A percentile compares a stretch with the other conserved stretches of the same genome.
phyloP scores from a whole-genome alignment of 495 filamentous ascomycete species.

The Aspergillus diversus region DNA sequence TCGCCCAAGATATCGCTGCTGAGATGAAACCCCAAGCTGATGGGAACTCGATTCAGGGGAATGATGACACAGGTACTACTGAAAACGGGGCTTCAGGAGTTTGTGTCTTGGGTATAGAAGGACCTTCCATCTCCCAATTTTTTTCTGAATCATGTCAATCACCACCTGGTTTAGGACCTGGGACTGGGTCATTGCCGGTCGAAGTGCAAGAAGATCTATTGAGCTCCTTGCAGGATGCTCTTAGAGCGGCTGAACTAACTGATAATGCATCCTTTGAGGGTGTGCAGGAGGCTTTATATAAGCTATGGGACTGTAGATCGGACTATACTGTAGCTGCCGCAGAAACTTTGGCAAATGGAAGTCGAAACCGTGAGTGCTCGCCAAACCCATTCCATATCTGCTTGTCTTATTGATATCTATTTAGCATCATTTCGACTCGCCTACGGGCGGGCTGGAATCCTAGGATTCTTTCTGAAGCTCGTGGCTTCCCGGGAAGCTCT shows the following conservation, averaged over 20 bases:
- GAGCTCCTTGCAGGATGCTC: conserved; percentile 14
- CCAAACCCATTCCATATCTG: conserved; percentile 6
- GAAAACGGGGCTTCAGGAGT: no score
- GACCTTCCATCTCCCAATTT: conserved; percentile 32
- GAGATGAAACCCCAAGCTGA: no score
- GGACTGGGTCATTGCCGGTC: conserved; percentile 19
- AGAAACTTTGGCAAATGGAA: conserved; percentile 65
- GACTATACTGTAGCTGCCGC: conserved; percentile 53
- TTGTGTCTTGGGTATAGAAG: conserved; percentile 19
- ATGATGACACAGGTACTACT: no score
- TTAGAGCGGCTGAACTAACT: conserved; percentile 23
- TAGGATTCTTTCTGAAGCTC: conserved; percentile 66
- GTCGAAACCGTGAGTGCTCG: conserved; percentile 63
- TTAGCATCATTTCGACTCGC: conserved; percentile 65
- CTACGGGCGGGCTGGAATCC: conserved; percentile 67
- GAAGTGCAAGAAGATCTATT: conserved; percentile 19
- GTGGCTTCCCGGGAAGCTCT: conserved; percentile 44
- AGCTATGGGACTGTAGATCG: conserved; percentile 43
- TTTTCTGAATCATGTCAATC: conserved; percentile 29
- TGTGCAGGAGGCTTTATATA: conserved; percentile 33
- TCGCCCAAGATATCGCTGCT: no score
- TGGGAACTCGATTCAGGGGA: no score
- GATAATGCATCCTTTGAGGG: conserved; percentile 32
- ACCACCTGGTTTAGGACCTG: conserved; percentile 23
- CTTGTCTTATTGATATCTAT: conserved; percentile 20